These are phyloP conservation scores for Alternaria ventricosa DNA, from an alignment of 2,329 filamentous ascomycete genomes.

Conservation along the genomic window DNA sequence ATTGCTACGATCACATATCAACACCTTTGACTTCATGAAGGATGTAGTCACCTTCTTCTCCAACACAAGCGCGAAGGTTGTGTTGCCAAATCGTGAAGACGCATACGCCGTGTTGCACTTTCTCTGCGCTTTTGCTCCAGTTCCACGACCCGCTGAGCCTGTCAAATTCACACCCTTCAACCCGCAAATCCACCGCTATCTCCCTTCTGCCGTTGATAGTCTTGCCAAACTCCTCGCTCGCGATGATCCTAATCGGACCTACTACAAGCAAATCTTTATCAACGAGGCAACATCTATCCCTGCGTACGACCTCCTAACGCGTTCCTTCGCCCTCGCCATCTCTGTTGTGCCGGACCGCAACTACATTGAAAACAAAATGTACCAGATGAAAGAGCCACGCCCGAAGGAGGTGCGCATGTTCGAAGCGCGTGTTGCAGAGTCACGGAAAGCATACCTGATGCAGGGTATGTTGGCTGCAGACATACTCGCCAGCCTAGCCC, in stretches of 20 bases:
- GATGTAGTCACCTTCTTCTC: constrained; percentile 88
- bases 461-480: constrained; percentile 91
- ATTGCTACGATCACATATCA: constrained; percentile 79
- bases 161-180: constrained; percentile 83
- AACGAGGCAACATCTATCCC: constrained; percentile 69
- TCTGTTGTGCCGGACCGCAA: constrained; percentile 80
- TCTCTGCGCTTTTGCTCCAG: constrained; percentile 86
- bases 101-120: constrained; percentile 87
- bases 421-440: constrained; percentile 73
- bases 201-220: constrained; percentile 87
- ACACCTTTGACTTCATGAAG: constrained; percentile 97
- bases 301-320: constrained; percentile 81
- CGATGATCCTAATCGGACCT: constrained; percentile 88
- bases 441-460: constrained; percentile 86
- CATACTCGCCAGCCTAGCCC: constrained; percentile 78
- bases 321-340: constrained; percentile 85
- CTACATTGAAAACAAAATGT: constrained; percentile 52
- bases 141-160: constrained; percentile 67
- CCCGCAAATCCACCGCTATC: constrained; percentile 81
- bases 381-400: constrained; percentile 54
- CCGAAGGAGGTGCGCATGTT: constrained; percentile 43
- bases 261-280: constrained; percentile 82
- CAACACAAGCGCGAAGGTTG: constrained; percentile 81
- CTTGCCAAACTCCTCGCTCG: constrained; percentile 89
- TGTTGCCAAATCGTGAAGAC: constrained; percentile 85